These are phyloP conservation scores for Globisporangium irregulare DNA, from an alignment of 352 stramenopile genomes.

Conservation along the genomic window DNA sequence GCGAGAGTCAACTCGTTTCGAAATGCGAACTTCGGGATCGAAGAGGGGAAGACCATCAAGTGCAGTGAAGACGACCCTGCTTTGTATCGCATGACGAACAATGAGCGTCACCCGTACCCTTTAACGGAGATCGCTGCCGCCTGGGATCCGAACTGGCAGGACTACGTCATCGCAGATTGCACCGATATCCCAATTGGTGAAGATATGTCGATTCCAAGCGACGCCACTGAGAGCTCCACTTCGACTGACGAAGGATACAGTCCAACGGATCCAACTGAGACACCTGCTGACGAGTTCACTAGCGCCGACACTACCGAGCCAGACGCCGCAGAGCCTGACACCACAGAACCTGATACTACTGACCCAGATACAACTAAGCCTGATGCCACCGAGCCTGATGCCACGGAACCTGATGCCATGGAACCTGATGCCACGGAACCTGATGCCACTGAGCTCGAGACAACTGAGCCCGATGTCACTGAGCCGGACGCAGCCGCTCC, in stretches of 20 bases:
- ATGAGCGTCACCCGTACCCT: conserved; percentile 4
- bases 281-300: background rate
- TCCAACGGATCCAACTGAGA: conserved; percentile 1
- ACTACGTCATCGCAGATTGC: conserved; percentile 10
- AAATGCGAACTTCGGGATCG: conserved; percentile 10
- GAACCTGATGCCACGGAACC: background rate
- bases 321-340: background rate
- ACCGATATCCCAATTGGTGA: conserved; percentile 8
- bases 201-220: conserved; percentile 7
- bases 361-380: background rate
- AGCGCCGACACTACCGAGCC: background rate
- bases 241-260: background rate
- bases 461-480: background rate
- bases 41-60: conserved; percentile 12
- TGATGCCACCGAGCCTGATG: background rate
- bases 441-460: background rate
- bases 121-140: conserved; percentile 8
- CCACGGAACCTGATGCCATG: background rate
- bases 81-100: conserved; percentile 11
- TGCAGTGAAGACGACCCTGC: conserved; percentile 13
- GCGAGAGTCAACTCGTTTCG: conserved; percentile 10
- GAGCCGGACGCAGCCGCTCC: background rate
- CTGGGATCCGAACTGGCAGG: conserved; percentile 11
- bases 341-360: background rate
- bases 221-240: background rate